Evolutionary conservation across 768 basidiomycete genomes (phyloP).

Genomic region (Lentinula edodes): DNA sequence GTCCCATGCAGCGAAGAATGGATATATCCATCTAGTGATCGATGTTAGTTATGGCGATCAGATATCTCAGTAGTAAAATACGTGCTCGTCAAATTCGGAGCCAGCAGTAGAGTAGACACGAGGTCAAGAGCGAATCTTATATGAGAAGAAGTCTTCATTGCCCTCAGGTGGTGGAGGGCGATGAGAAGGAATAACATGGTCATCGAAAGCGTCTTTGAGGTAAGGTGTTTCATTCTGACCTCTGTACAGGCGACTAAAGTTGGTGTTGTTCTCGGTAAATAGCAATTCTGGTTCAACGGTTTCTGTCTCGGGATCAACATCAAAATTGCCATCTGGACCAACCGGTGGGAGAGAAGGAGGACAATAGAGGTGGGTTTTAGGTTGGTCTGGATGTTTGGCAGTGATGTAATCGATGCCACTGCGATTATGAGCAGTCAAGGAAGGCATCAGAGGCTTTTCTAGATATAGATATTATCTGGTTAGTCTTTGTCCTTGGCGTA

Average conservation of each 20-base stretch:
- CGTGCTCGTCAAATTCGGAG: conserved; percentile 78
- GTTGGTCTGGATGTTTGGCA: conserved; percentile 68
- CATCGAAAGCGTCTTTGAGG: conserved; percentile 97
- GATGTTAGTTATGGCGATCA: conserved; percentile 5
- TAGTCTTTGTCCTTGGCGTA: conserved; percentile 97
- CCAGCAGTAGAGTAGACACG: conserved; percentile 42
- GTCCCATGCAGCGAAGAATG: conserved; percentile 98
- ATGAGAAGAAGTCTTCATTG: conserved; percentile 39
- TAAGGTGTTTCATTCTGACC: conserved; percentile 78
- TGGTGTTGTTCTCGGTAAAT: conserved; percentile 98
- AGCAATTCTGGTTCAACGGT: conserved; percentile 78
- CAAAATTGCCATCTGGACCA: conserved; percentile 58
- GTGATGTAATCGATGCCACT: conserved; percentile 58
- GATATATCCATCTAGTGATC: conserved; percentile 84
- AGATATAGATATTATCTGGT: conserved; percentile 79
- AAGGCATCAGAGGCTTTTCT: conserved; percentile 62
- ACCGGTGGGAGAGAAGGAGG: conserved; percentile 93
- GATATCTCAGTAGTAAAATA: background rate
- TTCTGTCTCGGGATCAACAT: conserved; percentile 59
- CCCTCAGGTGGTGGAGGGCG: conserved; percentile 52
- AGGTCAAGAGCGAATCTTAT: conserved; percentile 37
- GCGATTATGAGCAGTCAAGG: conserved; percentile 46
- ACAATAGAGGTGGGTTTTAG: conserved; percentile 68
- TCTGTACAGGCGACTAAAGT: conserved; percentile 86
- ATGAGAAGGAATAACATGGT: conserved; percentile 89